Evolutionary conservation across 2,329 filamentous ascomycete genomes (phyloP), one percentile per base, ranked within the genome.

Genomic region (Aurifilum marmelostoma): DNA sequence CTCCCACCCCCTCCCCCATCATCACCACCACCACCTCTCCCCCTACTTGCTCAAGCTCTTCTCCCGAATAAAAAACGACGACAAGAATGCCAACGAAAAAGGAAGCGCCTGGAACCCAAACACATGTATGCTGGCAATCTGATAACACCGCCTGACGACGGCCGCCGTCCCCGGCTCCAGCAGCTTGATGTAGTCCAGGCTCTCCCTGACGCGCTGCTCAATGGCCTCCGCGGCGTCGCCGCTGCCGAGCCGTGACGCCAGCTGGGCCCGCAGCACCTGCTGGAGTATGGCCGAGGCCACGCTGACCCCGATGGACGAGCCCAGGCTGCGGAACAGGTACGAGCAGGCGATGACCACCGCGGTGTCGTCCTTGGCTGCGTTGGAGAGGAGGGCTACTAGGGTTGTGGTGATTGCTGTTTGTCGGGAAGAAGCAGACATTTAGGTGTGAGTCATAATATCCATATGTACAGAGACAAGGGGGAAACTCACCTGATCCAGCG

Each of bases 301-400:
- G n/a, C 90, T 91, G 67, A 94, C 83, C 14, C 92, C 92, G 67
- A 94, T 82, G 8, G 90, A 91, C n/a, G 92, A 84, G n/a, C 92
- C 92, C 0, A 94, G 83, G 1, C 90, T 91, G 52, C 92, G 89
- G 83, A 95, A 95, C 32, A 95, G 87, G 79, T 95, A 95, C 27
- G 89, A 92, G 77, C 91, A 93, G 9, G 92, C 92, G 21, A 92
- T 91, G 4, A 89, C 91, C 1, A 94, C 87, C 1, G 92, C 91
- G 71, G 91, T 89, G 73, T 94, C 92, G 58, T 88, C 83, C 3
- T 83, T 82, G 1, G 86, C 80, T 0, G 90, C 87, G 75, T 93
- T 93, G 41, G 91, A 89, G 72, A 94, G 88, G 50, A 94, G 82
- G 1, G 85, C 90, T 61, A 94, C 89, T 43, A 94, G 84, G 0